Conservation (phyloP, 2,329 filamentous ascomycete genomes). For the Stemphylium vesicarium region DNA sequence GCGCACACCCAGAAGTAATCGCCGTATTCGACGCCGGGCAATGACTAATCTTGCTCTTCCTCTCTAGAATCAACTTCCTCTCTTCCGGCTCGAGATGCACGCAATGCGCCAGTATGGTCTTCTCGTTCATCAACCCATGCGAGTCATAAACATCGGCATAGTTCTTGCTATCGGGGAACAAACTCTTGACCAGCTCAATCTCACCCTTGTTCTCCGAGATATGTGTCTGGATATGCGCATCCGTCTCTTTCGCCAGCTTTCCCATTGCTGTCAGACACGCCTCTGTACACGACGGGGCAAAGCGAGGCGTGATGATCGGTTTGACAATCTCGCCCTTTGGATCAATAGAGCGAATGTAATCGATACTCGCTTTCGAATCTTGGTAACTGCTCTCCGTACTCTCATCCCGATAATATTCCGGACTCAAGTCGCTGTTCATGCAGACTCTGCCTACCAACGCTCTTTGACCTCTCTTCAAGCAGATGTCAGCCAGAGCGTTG, state of each 20-base stretch:
- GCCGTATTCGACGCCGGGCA: constrained; percentile 88
- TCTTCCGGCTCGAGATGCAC: constrained; percentile 76
- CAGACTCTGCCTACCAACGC: constrained; percentile 94
- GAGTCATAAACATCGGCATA: constrained; percentile 84
- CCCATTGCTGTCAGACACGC: constrained; percentile 69
- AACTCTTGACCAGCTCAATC: constrained; percentile 71
- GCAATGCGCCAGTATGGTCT: constrained; percentile 85
- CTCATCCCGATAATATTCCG: constrained; percentile 80
- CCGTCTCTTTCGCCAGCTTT: constrained; percentile 65
- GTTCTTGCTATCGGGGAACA: constrained; percentile 66
- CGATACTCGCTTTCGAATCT: constrained; percentile 51
- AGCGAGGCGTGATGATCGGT: constrained; percentile 78
- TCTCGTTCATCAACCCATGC: constrained; percentile 69
- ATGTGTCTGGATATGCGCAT: constrained; percentile 83
- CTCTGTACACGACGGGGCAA: constrained; percentile 62
- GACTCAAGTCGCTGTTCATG: constrained; percentile 79
- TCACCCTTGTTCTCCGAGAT: constrained; percentile 83
- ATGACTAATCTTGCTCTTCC: constrained; percentile 75
- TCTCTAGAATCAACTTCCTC: constrained; percentile 65
- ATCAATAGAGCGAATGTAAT: constrained; percentile 71
- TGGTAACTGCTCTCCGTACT: constrained; percentile 66
- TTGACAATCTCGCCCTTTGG: constrained; percentile 68
- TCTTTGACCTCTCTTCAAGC: constrained; percentile 78
- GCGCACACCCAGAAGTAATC: constrained; percentile 78
- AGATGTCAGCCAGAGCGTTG: constrained; percentile 88